Base-by-base conservation (phyloP, 129 eudicot genomes). In the Saposhnikovia divaricata region DNA sequence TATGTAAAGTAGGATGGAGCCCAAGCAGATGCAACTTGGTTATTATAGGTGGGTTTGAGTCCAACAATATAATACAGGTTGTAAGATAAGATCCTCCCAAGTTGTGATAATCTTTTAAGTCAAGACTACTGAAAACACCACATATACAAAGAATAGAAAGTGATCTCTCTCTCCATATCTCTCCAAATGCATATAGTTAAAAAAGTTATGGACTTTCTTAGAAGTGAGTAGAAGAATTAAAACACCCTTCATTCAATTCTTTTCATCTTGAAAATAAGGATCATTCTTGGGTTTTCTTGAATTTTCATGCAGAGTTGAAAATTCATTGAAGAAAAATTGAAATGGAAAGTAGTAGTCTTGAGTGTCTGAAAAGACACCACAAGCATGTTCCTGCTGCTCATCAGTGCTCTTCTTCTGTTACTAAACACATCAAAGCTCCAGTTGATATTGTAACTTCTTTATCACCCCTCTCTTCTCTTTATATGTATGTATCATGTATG, bases 371-470 rank as follows among this genome's bases (percentile, higher is more conserved):
- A 55, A 88, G 87, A 69, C 86, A 90, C 77, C 92, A 88, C 82
- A 77, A 81, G 48, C 89, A 88, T 40, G 61, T 37, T 13, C 80
- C 80, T 25, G 78, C 53, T 27, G 84, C 66, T 27, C 28, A 83
- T 57, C 96, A 88, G 88, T 90, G 96, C 85, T 83, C 92, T 77
- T 88, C 96, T 2, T 83, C 85, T 82, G 87, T 90, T 69, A 80
- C 81, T 72, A 86, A 85, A 59, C 96, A 90, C 89, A 80, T 90
- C 90, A 88, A 88, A 70, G 96, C 92, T 81, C 96, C 96, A 21
- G 85, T 83, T 37, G 92, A 90, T 76, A 84, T 90, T 45, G 96
- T 90, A 90, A 79, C 9, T 48, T 10, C 63, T 53, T 21, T 16
- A 0, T 19, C 63, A 53, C 68, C 23, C 15, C 45, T 46, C 45